Evolutionary conservation across 2,329 filamentous ascomycete species (phyloP).

Genomic region (Xylariaceae sp.): DNA sequence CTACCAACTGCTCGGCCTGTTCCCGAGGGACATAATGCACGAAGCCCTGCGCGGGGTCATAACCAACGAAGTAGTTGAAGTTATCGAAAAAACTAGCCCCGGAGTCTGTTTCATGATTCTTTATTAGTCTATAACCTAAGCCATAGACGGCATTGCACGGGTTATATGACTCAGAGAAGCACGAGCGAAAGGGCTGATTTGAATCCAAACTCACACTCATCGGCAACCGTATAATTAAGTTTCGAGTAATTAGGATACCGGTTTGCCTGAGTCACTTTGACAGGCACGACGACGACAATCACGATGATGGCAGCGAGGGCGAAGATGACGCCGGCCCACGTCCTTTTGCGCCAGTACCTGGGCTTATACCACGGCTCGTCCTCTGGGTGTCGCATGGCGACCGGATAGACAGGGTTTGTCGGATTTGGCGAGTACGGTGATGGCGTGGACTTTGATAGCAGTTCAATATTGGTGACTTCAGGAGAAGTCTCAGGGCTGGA

Average conservation of each 20-base stretch:
- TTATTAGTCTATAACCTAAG: too few relatives aligned
- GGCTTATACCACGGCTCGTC: slow-evolving; percentile 41
- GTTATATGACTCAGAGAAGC: too few relatives aligned
- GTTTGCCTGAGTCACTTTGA: slow-evolving; percentile 37
- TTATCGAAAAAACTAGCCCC: slow-evolving; percentile 49
- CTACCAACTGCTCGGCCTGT: slow-evolving; percentile 39
- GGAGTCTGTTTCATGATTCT: slow-evolving; percentile 33
- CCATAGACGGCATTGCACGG: too few relatives aligned
- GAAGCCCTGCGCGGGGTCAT: slow-evolving; percentile 46
- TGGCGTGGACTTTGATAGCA: too few relatives aligned
- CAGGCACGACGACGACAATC: slow-evolving; percentile 43
- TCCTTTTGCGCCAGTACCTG: slow-evolving; percentile 47
- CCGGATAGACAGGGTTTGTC: too few relatives aligned
- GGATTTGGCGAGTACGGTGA: too few relatives aligned
- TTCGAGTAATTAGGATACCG: slow-evolving; percentile 44
- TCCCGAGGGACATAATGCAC: slow-evolving; percentile 48
- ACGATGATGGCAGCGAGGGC: slow-evolving; percentile 39
- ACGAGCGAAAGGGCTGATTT: not conserved
- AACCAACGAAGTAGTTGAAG: slow-evolving; percentile 48
- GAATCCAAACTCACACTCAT: slow-evolving; percentile 42
- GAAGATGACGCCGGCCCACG: slow-evolving; percentile 40
- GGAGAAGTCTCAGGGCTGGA: too few relatives aligned
- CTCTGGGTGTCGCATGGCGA: slow-evolving; percentile 17
- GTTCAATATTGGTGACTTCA: too few relatives aligned
- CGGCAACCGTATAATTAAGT: slow-evolving; percentile 42